Evolutionary conservation across 139 green algal species (phyloP), one percentile per base, ranked within the genome.

Genomic region (Marvania coccoides): DNA sequence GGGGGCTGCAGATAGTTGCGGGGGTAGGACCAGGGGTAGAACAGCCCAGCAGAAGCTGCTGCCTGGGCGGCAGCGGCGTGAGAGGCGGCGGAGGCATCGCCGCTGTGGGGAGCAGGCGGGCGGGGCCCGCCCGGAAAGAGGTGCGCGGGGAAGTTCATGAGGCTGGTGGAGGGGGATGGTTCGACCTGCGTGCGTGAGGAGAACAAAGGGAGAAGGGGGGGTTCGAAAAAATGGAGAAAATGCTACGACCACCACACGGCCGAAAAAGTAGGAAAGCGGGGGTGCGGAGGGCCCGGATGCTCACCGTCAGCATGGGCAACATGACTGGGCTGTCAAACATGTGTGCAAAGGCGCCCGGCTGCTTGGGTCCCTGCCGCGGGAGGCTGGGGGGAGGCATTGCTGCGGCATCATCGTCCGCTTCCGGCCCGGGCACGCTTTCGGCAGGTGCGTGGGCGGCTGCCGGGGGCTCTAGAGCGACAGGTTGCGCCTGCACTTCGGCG

Each of bases 111-210:
- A 19, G 31, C 66, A 31, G 65, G 12, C 9, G 35, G 9, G 9
- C 48, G 30, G 35, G 9, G 30, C 37, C 37, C 9, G 12, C 48
- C 30, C n/a, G 65, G 19, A 36, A 59, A 56, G 45, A 63, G 47
- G 35, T 47, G 57, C 54, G 62, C 34, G 4, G 69, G 61, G 46
- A 69, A 75, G 5, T 45, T 28, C 69, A 75, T 37, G 5, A 70
- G 19, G 46, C 31, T 58, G 26, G 69, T 75, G 14, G 24, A 53
- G 1, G 69, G 69, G 2, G 47, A 65, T 1, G 69, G 69, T 46
- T 75, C 69, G 45, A 75, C 59, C n/a, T 34, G 33, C 4, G 55
- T 74, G 58, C 47, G n/a, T n/a, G n/a, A 70, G 19, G 42, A 51
- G 42, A 51, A 28, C 19, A 51, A 28, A 60, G 10, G 29, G 51